Percentiles rank a stretch among this genome's conserved stretches.
phyloP scores from a whole-genome alignment of 129 eudicot genomes.

The Mikania micrantha region DNA sequence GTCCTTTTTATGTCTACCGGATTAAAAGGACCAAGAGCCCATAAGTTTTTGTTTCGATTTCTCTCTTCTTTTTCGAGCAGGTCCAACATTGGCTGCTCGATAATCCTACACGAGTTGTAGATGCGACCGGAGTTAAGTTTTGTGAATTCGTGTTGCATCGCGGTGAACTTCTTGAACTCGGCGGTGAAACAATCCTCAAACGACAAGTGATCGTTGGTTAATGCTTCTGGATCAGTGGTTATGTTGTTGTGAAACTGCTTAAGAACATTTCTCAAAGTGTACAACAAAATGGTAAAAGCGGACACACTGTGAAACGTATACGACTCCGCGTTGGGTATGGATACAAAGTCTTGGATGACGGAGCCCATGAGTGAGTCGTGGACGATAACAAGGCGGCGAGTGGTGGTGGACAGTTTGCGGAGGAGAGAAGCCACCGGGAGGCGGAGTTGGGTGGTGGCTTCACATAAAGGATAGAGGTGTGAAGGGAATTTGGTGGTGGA shows the following conservation, averaged over 20 bases:
- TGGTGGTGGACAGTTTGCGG: constrained; percentile 8
- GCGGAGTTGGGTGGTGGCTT: constrained; percentile 34
- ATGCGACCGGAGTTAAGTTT: background rate
- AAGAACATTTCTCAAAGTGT: background rate
- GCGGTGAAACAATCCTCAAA: constrained; percentile 3
- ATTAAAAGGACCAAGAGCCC: constrained; percentile 50
- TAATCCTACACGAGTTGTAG: constrained; percentile 15
- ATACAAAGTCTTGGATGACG: constrained; percentile 48
- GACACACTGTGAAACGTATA: constrained; percentile 40
- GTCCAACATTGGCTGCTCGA: constrained; percentile 32
- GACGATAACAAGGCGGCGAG: constrained; percentile 36
- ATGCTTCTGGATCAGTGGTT: background rate
- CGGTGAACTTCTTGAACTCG: background rate
- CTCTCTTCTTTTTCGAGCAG: constrained; percentile 12
- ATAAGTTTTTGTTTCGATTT: constrained; percentile 4
- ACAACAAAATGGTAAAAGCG: constrained; percentile 27
- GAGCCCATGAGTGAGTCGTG: constrained; percentile 44
- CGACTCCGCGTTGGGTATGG: constrained; percentile 36
- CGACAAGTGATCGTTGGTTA: background rate
- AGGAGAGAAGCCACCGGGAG: constrained; percentile 24
- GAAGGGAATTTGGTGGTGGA: constrained; percentile 30
- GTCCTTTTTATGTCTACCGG: constrained; percentile 18
- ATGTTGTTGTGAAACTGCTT: background rate
- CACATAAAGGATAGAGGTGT: constrained; percentile 34
- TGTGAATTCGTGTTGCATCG: background rate